phyloP scores from a whole-genome alignment of 1,284 basidiomycete species.

The Puccinia coronata region DNA sequence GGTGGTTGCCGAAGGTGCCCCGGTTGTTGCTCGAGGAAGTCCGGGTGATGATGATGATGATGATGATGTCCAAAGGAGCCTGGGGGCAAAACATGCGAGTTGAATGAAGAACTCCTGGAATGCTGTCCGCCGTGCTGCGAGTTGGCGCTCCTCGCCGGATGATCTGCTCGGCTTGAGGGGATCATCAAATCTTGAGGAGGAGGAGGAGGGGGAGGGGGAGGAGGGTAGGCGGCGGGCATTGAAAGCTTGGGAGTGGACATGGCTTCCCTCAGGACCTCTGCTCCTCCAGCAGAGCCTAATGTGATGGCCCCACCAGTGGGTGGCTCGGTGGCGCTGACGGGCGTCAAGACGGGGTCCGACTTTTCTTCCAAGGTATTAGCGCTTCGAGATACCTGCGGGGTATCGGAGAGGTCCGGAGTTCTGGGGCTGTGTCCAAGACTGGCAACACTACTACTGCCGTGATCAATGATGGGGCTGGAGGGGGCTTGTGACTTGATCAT shows the following conservation, averaged over 20 bases:
- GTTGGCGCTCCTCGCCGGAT: background rate
- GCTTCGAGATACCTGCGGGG: constrained; percentile 8
- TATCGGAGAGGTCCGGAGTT: constrained; percentile 30
- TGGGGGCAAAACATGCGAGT: background rate
- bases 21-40: constrained; percentile 7
- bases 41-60: constrained; percentile 1
- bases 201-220: no score
- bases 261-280: constrained; percentile 27
- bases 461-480: background rate
- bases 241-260: constrained; percentile 25
- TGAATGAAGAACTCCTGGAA: constrained; percentile 11
- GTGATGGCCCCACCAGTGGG: constrained; percentile 11
- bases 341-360: constrained; percentile 9
- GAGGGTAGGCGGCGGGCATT: background rate
- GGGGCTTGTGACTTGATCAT: constrained; percentile 15
- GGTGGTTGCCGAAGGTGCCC: constrained; percentile 7
- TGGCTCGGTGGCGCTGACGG: background rate
- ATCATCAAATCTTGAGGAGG: background rate
- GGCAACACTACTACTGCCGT: background rate
- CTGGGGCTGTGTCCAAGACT: constrained; percentile 13
- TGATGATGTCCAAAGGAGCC: background rate
- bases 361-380: constrained; percentile 29
- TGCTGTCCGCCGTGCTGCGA: constrained; percentile 8
- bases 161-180: background rate
- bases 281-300: constrained; percentile 24